phyloP scores from a whole-genome alignment of 805 yeast genomes.

The Hanseniaspora guilliermondii region DNA sequence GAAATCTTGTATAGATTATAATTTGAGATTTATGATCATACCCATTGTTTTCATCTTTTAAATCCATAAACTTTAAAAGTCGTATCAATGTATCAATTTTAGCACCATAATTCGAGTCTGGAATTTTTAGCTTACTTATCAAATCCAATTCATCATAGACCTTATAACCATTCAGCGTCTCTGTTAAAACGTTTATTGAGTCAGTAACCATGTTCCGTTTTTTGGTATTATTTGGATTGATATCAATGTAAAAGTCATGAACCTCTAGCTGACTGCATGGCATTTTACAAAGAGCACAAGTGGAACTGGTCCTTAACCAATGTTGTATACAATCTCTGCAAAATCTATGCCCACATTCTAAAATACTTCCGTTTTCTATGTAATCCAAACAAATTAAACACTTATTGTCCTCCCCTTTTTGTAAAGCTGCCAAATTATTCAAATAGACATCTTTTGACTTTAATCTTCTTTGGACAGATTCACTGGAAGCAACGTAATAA shows the following conservation, averaged over 20 bases:
- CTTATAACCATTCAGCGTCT: not conserved
- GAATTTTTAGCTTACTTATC: slow-evolving; percentile 19
- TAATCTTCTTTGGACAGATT: slow-evolving; percentile 22
- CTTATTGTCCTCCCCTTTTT: slow-evolving; percentile 26
- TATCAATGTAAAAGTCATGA: slow-evolving; percentile 50
- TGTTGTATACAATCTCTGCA: slow-evolving; percentile 67
- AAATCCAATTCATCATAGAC: not conserved
- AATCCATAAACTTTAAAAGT: slow-evolving; percentile 52
- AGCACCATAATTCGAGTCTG: slow-evolving; percentile 54
- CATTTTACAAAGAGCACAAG: slow-evolving; percentile 77
- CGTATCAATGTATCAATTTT: slow-evolving; percentile 74
- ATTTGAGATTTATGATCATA: slow-evolving; percentile 45
- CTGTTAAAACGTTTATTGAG: not conserved
- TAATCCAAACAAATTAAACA: slow-evolving; percentile 72
- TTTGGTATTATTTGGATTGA: slow-evolving; percentile 16
- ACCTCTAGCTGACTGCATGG: slow-evolving; percentile 34
- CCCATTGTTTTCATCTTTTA: slow-evolving; percentile 32
- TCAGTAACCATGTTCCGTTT: not conserved
- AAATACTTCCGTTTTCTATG: slow-evolving; percentile 63
- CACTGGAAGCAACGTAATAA: slow-evolving; percentile 18
- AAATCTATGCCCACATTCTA: slow-evolving; percentile 85
- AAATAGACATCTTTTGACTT: slow-evolving; percentile 40
- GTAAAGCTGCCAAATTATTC: slow-evolving; percentile 29
- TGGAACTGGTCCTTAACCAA: slow-evolving; percentile 49
- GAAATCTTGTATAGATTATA: slow-evolving; percentile 83